phyloP scores from a whole-genome alignment of 495 filamentous ascomycete species.

The Talaromyces stipitatus region DNA sequence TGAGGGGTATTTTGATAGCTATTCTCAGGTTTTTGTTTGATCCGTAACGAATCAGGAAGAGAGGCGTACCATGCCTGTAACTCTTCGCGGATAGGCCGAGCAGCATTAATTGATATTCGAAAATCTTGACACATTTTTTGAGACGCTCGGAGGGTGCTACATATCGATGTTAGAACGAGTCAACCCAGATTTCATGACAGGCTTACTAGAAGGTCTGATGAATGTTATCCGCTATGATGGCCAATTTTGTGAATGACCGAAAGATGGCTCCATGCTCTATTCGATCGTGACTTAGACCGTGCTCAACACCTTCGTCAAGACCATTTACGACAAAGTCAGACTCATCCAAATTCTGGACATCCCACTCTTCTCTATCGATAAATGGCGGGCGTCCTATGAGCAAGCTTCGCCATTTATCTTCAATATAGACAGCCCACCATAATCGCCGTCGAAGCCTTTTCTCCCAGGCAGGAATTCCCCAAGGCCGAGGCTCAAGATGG shows the following conservation, averaged over 20 bases:
- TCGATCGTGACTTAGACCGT: no score
- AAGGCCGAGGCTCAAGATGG: constrained; percentile 78
- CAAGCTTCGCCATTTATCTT: constrained; percentile 90
- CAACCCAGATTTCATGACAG: no score
- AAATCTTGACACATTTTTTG: constrained; percentile 24
- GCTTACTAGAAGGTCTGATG: constrained; percentile 28
- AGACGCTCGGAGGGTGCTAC: constrained; percentile 24
- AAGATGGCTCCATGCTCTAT: background rate
- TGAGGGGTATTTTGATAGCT: background rate
- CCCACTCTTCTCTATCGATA: constrained; percentile 73
- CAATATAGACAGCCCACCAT: constrained; percentile 87
- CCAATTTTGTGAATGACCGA: background rate
- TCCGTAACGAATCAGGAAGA: constrained; percentile 18
- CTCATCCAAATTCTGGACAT: constrained; percentile 57
- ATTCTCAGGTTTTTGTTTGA: background rate
- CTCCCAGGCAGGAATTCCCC: constrained; percentile 87
- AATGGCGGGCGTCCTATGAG: constrained; percentile 80
- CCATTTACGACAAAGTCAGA: constrained; percentile 49
- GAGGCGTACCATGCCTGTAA: constrained; percentile 25
- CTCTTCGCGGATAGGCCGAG: constrained; percentile 17
- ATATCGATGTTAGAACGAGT: no score
- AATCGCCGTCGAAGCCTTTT: constrained; percentile 73
- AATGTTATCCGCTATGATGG: constrained; percentile 23
- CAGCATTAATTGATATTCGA: constrained; percentile 19
- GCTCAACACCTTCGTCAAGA: background rate